Percentiles rank a stretch among this genome's conserved stretches.
Evolutionary conservation across 495 filamentous ascomycete genomes (phyloP).

Genomic region (Aspergillus indologenus): DNA sequence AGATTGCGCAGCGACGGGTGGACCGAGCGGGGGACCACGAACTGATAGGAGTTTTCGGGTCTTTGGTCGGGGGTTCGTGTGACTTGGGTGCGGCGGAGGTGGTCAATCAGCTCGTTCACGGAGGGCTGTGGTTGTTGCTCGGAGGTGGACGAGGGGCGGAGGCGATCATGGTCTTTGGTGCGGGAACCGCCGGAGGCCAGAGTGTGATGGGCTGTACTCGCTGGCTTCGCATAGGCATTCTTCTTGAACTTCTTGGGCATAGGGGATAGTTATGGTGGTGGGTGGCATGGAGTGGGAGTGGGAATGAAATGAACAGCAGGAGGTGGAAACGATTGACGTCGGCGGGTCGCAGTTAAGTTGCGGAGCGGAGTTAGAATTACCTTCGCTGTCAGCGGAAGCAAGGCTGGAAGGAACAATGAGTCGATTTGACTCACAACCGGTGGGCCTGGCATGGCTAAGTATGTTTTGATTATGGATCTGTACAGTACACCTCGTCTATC

Average conservation of each 20-base stretch:
- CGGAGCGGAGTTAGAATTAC: no score
- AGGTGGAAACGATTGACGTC: not conserved
- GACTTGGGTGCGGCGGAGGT: constrained; percentile 47
- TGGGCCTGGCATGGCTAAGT: not conserved
- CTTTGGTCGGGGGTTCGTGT: constrained; percentile 18
- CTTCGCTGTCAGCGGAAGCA: no score
- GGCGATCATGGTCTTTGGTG: constrained; percentile 27
- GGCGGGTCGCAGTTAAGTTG: not conserved
- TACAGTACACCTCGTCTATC: constrained; percentile 5
- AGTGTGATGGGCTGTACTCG: constrained; percentile 38
- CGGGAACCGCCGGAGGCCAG: constrained; percentile 28
- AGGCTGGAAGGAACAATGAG: not conserved
- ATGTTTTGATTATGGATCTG: not conserved
- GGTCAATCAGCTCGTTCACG: constrained; percentile 49
- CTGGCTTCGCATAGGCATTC: constrained; percentile 31
- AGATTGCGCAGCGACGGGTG: constrained; percentile 57
- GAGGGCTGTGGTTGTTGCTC: constrained; percentile 21
- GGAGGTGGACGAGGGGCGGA: constrained; percentile 21
- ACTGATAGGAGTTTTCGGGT: constrained; percentile 13
- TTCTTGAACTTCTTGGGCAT: constrained; percentile 50
- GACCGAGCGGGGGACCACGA: constrained; percentile 39
- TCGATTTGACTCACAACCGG: not conserved
- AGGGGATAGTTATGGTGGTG: constrained; percentile 18
- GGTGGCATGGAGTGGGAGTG: constrained; percentile 8
- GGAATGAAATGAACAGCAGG: constrained; percentile 5